A percentile compares a stretch with the other conserved stretches of the same genome.
Conservation (phyloP, 2,329 filamentous ascomycete species). For the Penicillium digitatum region DNA sequence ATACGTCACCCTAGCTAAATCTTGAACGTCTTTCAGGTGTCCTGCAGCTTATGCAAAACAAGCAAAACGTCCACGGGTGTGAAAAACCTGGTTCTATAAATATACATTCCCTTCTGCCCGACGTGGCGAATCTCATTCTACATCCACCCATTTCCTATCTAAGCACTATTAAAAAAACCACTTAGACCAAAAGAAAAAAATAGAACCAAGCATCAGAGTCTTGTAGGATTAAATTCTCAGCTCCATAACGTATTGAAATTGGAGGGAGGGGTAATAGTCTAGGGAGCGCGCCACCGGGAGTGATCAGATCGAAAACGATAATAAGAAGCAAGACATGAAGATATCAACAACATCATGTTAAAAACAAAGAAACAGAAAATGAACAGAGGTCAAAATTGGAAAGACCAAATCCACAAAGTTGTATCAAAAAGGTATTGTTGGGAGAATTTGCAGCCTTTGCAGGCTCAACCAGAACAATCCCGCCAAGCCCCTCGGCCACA, state of each 20-base stretch:
- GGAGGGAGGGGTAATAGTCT: slow-evolving; percentile 6
- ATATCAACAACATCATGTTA: background rate
- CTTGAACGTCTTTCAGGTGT: background rate
- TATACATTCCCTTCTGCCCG: background rate
- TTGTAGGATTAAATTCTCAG: background rate
- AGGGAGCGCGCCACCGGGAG: slow-evolving; percentile 2
- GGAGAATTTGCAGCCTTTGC: slow-evolving; percentile 22
- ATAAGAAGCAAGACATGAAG: background rate
- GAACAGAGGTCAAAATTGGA: background rate
- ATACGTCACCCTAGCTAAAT: background rate
- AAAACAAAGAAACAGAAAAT: too few species aligned
- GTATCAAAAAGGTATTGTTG: slow-evolving; percentile 25
- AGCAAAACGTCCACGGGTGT: background rate
- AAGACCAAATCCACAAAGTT: background rate
- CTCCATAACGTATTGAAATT: background rate
- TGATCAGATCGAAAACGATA: background rate
- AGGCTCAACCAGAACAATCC: slow-evolving; percentile 26
- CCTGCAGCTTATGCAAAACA: background rate
- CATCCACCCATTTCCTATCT: background rate
- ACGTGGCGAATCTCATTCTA: background rate
- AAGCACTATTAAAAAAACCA: background rate
- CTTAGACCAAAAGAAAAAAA: background rate
- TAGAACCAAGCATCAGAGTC: background rate
- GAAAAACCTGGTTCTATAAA: slow-evolving; percentile 1
- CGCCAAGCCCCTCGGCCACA: slow-evolving; percentile 42